These are phyloP conservation scores for Hamamelis virginiana DNA, from an alignment of 164 flowering plant species.

Conservation along the genomic window DNA sequence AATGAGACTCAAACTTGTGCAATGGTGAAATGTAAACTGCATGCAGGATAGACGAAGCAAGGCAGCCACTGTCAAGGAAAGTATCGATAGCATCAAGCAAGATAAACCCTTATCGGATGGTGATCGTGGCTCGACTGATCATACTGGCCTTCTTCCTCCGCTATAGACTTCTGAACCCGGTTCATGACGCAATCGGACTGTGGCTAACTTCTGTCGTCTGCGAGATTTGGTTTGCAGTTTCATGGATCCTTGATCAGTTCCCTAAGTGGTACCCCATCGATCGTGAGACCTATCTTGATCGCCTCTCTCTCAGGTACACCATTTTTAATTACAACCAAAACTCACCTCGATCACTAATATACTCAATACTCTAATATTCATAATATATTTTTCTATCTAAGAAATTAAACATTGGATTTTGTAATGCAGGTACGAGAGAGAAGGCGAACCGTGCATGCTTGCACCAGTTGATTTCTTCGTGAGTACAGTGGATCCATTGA, in stretches of 20 bases:
- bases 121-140: constrained; percentile 73
- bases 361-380: too few relatives aligned
- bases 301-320: constrained; percentile 83
- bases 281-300: constrained; percentile 96
- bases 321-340: too few relatives aligned
- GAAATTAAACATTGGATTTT: too few relatives aligned
- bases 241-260: constrained; percentile 99
- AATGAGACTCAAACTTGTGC: too few relatives aligned
- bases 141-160: constrained; percentile 80
- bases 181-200: constrained; percentile 84
- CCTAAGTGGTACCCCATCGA: constrained; percentile 98
- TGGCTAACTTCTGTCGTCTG: constrained; percentile 92
- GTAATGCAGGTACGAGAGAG: constrained; percentile 75
- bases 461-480: constrained; percentile 86
- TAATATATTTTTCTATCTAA: too few relatives aligned
- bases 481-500: constrained; percentile 93
- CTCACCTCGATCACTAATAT: too few relatives aligned
- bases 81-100: constrained; percentile 93
- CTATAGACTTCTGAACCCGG: constrained; percentile 81
- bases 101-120: constrained; percentile 91
- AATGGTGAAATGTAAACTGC: neutral
- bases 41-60: constrained; percentile 86
- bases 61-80: constrained; percentile 95
- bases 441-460: constrained; percentile 87
- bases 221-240: constrained; percentile 94